Base-by-base conservation (phyloP, 257 asterid species). In the Cinchona pubescens region DNA sequence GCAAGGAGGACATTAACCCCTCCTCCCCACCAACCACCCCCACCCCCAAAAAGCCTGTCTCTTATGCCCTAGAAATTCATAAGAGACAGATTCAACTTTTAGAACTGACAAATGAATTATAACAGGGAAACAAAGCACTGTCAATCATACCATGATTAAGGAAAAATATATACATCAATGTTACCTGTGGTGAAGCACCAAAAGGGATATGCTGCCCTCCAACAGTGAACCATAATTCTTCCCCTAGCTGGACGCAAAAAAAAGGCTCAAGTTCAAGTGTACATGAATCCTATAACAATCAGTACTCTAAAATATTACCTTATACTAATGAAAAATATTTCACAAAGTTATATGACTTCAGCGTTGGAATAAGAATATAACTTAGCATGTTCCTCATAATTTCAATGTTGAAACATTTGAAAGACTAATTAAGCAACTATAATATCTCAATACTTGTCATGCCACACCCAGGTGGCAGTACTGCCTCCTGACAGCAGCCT, bases 101-200 rank as follows among this genome's bases (percentile, higher is more conserved):
- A 34, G 23, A 46, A n/a, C n/a, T 27, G 23, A 15, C 8, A 46
- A 23, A 61, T 11, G 21, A 62, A 48, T 10, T 37, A 65, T 30
- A 37, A 48, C 65, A 72, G 71, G 65, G 7, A 27, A 42, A 45
- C 37, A 13, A 49, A 21, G 40, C 1, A 78, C 30, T 55, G 37
- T 21, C 71, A 73, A 45, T 55, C 72, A 30, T 40, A 25, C 43
- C 40, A 67, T 46, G 67, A 67, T 49, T 55, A 64, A 53, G 73
- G 59, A 45, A n/a, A n/a, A n/a, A n/a, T n/a, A 18, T 27, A 19
- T 40, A 67, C 67, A 70, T 64, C 60, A 35, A 70, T 69, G 56
- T 60, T 75, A 90, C 97, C 92, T 88, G 96, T 60, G 97, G 97
- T 35, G 97, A 90, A 59, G 91, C 91, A 71, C 93, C 93, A 86